These are phyloP conservation scores for Erythrobasidium hasegawianum DNA, from an alignment of 1,284 basidiomycete genomes.

Conservation along the genomic window DNA sequence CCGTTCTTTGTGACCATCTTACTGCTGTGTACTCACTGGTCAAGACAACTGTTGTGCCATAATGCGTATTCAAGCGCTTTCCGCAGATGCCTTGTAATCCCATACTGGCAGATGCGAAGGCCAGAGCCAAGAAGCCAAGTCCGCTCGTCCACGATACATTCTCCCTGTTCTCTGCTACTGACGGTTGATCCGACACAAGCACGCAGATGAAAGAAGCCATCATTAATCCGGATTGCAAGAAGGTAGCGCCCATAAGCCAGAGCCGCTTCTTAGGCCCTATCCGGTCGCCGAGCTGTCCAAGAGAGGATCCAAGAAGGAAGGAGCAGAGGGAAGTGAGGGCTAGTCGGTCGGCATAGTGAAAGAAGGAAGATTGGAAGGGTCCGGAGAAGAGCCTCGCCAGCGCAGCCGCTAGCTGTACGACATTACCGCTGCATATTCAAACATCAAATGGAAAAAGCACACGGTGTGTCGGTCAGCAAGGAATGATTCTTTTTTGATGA, in stretches of 20 bases:
- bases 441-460: no score
- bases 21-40: not conserved
- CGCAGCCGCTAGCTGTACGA: slow-evolving; percentile 60
- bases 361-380: slow-evolving; percentile 52
- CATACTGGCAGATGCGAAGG: slow-evolving; percentile 65
- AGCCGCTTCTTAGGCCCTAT: slow-evolving; percentile 66
- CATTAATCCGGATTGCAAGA: slow-evolving; percentile 69
- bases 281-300: slow-evolving; percentile 52
- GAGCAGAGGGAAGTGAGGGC: slow-evolving; percentile 69
- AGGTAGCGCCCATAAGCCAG: slow-evolving; percentile 68
- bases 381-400: slow-evolving; percentile 64
- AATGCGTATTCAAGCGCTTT: slow-evolving; percentile 54
- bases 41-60: slow-evolving; percentile 6
- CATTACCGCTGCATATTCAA: slow-evolving; percentile 47
- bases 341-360: slow-evolving; percentile 73
- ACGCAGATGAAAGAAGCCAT: slow-evolving; percentile 65
- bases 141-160: slow-evolving; percentile 66
- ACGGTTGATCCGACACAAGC: slow-evolving; percentile 57
- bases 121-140: slow-evolving; percentile 63
- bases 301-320: slow-evolving; percentile 56
- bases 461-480: no score
- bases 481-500: not conserved
- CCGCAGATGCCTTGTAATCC: slow-evolving; percentile 72
- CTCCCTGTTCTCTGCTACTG: slow-evolving; percentile 57
- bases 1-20: not conserved